These are phyloP conservation scores for Paraphaeosphaeria sporulosa DNA, from an alignment of 2,329 filamentous ascomycete genomes.

Conservation along the genomic window DNA sequence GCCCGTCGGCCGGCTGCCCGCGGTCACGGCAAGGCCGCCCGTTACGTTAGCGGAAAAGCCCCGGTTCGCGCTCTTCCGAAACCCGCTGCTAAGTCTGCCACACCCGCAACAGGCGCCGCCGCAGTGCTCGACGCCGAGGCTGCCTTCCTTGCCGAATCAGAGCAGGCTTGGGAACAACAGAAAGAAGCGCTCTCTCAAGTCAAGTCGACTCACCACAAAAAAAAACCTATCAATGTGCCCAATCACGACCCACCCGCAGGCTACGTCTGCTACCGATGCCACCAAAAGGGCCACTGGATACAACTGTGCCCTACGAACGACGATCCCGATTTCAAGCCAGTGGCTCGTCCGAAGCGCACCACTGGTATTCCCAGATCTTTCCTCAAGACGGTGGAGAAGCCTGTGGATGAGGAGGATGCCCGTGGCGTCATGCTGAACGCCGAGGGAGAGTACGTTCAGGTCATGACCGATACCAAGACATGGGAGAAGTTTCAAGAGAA, in stretches of 20 bases:
- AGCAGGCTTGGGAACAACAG: slow-evolving; percentile 90
- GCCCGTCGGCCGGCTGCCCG: slow-evolving; percentile 83
- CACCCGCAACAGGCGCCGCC: slow-evolving; percentile 60
- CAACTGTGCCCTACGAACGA: slow-evolving; percentile 98
- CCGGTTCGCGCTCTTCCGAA: slow-evolving; percentile 83
- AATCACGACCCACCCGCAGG: slow-evolving; percentile 92
- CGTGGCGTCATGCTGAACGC: slow-evolving; percentile 97
- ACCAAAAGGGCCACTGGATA: slow-evolving; percentile 99
- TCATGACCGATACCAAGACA: slow-evolving; percentile 90
- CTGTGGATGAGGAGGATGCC: slow-evolving; percentile 81
- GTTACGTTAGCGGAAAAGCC: slow-evolving; percentile 97
- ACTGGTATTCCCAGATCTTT: slow-evolving; percentile 97
- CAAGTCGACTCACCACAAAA: slow-evolving; percentile 53
- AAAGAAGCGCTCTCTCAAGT: slow-evolving; percentile 88
- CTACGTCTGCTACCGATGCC: slow-evolving; percentile 96
- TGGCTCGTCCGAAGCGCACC: slow-evolving; percentile 91
- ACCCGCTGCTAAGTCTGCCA: slow-evolving; percentile 69
- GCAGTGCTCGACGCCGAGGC: slow-evolving; percentile 91
- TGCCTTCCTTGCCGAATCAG: slow-evolving; percentile 89
- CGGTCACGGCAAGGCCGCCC: slow-evolving; percentile 87
- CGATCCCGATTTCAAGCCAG: slow-evolving; percentile 93
- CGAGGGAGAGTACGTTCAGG: slow-evolving; percentile 96
- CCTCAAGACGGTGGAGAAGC: slow-evolving; percentile 93
- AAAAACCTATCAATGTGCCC: slow-evolving; percentile 78
- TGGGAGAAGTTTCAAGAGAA: slow-evolving; percentile 99